phyloP scores from a whole-genome alignment of 202 grass and related monocot genomes.

The Panicum hallii region DNA sequence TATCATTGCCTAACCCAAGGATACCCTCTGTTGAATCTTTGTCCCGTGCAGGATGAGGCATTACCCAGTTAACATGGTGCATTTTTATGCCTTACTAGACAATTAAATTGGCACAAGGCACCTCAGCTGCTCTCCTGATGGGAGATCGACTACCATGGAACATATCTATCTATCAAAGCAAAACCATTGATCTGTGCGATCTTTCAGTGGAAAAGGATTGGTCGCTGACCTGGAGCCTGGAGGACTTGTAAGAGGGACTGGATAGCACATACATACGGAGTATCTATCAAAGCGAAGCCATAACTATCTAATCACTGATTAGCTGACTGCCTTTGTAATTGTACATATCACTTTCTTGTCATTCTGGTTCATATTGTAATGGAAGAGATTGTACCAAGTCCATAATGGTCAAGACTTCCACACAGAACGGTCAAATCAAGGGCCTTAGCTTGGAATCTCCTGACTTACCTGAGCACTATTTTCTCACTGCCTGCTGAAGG shows the following conservation, averaged over 20 bases:
- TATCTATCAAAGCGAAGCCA: neutral
- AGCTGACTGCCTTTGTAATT: slow-evolving; percentile 4
- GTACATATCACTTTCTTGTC: neutral
- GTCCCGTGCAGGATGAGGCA: slow-evolving; percentile 35
- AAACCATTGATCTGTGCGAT: neutral
- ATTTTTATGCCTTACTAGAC: neutral
- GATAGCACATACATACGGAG: neutral
- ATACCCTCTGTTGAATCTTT: neutral
- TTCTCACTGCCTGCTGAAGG: no score
- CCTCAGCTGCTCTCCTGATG: neutral
- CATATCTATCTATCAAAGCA: slow-evolving; percentile 2
- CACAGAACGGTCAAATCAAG: no score
- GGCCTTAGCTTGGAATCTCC: no score
- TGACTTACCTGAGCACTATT: no score
- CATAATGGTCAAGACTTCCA: no score
- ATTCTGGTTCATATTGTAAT: neutral
- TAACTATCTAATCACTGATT: neutral
- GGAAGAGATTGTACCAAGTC: no score
- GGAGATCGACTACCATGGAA: neutral
- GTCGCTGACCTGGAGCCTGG: no score
- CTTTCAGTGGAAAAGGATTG: neutral
- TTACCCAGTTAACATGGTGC: neutral
- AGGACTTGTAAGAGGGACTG: slow-evolving; percentile 4
- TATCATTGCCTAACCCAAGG: neutral
- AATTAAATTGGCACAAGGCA: neutral